These are phyloP conservation scores for Auricularia sp. DNA, from an alignment of 768 basidiomycete species.

Conservation along the genomic window DNA sequence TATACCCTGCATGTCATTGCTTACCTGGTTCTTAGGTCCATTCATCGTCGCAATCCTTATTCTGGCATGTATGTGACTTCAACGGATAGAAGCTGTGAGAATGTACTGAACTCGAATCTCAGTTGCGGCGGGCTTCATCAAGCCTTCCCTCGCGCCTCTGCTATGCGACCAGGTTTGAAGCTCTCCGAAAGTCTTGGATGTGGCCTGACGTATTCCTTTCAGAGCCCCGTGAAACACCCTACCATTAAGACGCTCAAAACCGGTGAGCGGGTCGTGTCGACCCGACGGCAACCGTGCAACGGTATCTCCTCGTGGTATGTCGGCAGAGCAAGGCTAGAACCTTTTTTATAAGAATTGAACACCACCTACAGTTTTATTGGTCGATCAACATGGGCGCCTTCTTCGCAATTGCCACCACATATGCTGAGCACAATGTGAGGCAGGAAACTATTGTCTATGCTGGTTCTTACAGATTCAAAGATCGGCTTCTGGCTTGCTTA, in stretches of 20 bases:
- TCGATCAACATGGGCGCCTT: constrained; percentile 24
- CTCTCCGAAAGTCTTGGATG: no score
- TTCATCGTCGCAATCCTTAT: constrained; percentile 20
- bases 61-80: constrained; percentile 11
- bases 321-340: no score
- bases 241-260: constrained; percentile 13
- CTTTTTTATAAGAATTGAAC: no score
- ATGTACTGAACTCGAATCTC: neutral
- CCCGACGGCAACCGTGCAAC: constrained; percentile 17
- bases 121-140: constrained; percentile 24
- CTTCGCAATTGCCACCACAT: constrained; percentile 19
- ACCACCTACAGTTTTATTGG: constrained; percentile 15
- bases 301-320: constrained; percentile 14
- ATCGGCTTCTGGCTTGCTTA: constrained; percentile 23
- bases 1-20: neutral
- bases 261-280: constrained; percentile 22
- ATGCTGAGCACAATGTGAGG: constrained; percentile 16
- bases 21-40: neutral
- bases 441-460: no score
- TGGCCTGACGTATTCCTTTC: no score
- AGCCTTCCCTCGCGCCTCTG: constrained; percentile 21
- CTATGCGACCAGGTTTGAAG: constrained; percentile 19
- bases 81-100: no score
- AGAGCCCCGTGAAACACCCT: constrained; percentile 15
- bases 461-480: no score